Percentiles rank a stretch among this genome's conserved stretches.
These are phyloP conservation scores for Tremella yokohamensis DNA, from an alignment of 768 basidiomycete genomes.

Conservation along the genomic window DNA sequence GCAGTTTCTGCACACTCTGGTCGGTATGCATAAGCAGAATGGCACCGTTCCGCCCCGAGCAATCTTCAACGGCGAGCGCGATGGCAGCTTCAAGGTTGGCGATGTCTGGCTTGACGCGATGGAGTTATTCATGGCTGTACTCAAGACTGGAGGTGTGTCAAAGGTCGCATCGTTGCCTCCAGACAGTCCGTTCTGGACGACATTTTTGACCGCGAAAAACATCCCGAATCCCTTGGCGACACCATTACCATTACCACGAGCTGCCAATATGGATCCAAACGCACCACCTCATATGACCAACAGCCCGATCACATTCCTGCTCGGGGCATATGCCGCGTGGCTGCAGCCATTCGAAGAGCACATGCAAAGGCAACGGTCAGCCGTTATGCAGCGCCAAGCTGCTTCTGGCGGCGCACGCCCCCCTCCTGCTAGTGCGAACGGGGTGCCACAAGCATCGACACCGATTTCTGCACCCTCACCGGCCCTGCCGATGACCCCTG, in stretches of 20 bases:
- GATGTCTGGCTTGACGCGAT: slow-evolving; percentile 33
- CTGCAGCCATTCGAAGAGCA: slow-evolving; percentile 36
- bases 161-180: slow-evolving; percentile 7
- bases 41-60: slow-evolving; percentile 23
- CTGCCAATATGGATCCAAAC: slow-evolving; percentile 11
- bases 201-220: slow-evolving; percentile 15
- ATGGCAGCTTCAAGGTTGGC: slow-evolving; percentile 30
- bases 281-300: slow-evolving; percentile 15
- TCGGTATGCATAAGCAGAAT: slow-evolving; percentile 16
- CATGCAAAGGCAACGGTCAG: slow-evolving; percentile 21
- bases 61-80: slow-evolving; percentile 32
- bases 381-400: slow-evolving; percentile 1
- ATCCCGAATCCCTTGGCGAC: slow-evolving; percentile 33
- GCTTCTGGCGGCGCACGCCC: slow-evolving; percentile 7
- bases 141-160: slow-evolving; percentile 26
- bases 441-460: background rate
- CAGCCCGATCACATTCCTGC: slow-evolving; percentile 29
- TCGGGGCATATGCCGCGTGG: slow-evolving; percentile 29
- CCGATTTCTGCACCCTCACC: slow-evolving; percentile 1
- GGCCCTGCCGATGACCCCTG: background rate
- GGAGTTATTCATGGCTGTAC: slow-evolving; percentile 34
- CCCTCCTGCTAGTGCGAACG: background rate
- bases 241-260: slow-evolving; percentile 22
- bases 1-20: slow-evolving; percentile 32
- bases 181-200: slow-evolving; percentile 10